Base-by-base conservation (phyloP, 2,329 filamentous ascomycete genomes). In the Coniochaeta sp. region DNA sequence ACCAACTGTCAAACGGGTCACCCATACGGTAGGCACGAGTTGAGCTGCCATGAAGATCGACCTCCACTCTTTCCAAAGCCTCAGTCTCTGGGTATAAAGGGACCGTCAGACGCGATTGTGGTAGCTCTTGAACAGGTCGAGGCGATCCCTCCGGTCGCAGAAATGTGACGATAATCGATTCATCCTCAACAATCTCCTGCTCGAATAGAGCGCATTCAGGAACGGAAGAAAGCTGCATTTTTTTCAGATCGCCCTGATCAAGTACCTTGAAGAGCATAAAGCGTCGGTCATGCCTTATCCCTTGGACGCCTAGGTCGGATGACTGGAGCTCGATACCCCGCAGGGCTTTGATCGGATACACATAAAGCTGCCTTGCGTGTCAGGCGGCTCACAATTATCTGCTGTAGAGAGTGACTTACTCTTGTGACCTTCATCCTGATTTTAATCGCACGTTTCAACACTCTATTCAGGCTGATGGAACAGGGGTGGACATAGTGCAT, bases 271-370 rank as follows among this genome's bases (percentile, higher is more conserved):
- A 80, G 4, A 91, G 80, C 83, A 91, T 89, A 73, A 90, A 91
- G 36, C 79, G 78, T 11, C 89, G 82, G 74, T 92, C 89, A 69
- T 89, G 76, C 44, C 77, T 75, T 65, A 90, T 77, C 16, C 89
- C 88, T 63, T 85, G 80, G n/a, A 78, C 76, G 6, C 81, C 82
- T 55, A 90, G 72, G n/a, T 73, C 72, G 3, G 86, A 79, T 0
- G 74, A 71, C 5, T 76, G 62, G 34, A 91, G 74, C 19, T 78
- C 71, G 59, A 88, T 81, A 58, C 82, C 83, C 38, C 85, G 83
- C n/a, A 91, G 79, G 8, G 81, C 87, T 70, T 91, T 91, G 74
- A 91, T 86, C 47, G 89, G 88, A 70, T 91, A 90, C 56, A 89
- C 79, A 72, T 87, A 89, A 38, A 91, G 78, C 83, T 87, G 64